A percentile compares a stretch with the other conserved stretches of the same genome.
Conservation (phyloP, 176 grass and related monocot species). For the Echinochloa phyllopogon region DNA sequence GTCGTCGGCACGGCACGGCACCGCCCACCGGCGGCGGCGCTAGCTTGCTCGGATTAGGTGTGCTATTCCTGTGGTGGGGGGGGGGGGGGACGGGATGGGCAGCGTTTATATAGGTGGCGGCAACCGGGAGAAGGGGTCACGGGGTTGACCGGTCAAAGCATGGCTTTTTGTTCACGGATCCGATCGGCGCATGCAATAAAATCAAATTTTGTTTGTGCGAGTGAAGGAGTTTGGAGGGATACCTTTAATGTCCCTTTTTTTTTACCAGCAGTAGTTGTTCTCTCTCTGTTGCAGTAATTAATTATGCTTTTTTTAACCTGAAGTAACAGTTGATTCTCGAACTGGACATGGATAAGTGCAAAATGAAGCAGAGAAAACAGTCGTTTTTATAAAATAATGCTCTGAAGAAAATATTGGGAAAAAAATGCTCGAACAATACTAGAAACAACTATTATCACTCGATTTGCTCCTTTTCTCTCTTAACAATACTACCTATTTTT, state of each 20-base stretch:
- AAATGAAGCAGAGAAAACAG: too few relatives aligned
- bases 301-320: not conserved
- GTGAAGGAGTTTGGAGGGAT: not conserved
- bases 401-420: too few relatives aligned
- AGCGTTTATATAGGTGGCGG: slow-evolving; percentile 11
- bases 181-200: not conserved
- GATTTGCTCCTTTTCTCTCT: too few relatives aligned
- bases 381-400: too few relatives aligned
- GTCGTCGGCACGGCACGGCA: too few relatives aligned
- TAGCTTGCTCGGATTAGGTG: slow-evolving; percentile 3
- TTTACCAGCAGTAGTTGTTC: not conserved
- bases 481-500: too few relatives aligned
- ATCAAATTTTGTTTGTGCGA: not conserved
- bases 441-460: too few relatives aligned
- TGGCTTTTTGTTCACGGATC: not conserved
- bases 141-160: slow-evolving; percentile 44
- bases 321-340: not conserved
- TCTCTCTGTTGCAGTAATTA: not conserved
- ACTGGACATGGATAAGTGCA: too few relatives aligned
- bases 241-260: not conserved
- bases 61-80: not conserved
- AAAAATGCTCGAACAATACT: too few relatives aligned
- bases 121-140: slow-evolving; percentile 39
- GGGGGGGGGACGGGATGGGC: not conserved
- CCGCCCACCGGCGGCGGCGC: not conserved